Evolutionary conservation across 1,284 basidiomycete genomes (phyloP).

Genomic region (Entoloma clypeatum): DNA sequence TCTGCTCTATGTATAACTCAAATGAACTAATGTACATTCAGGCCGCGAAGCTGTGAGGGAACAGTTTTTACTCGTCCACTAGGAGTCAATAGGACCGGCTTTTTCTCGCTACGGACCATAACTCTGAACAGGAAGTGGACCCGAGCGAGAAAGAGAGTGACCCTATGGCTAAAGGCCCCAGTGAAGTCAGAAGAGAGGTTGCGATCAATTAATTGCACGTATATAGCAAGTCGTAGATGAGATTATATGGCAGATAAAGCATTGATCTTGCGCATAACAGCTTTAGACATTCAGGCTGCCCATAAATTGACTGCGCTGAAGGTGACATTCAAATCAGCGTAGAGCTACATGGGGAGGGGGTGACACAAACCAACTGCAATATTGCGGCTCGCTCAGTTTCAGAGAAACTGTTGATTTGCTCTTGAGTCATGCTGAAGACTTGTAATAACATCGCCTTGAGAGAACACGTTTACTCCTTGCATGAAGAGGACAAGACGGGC

Average conservation of each 20-base stretch:
- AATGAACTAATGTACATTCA: no score
- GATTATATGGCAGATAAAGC: neutral
- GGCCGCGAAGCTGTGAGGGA: no score
- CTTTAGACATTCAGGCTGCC: slow-evolving; percentile 26
- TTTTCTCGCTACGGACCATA: no score
- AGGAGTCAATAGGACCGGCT: no score
- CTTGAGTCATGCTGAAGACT: slow-evolving; percentile 80
- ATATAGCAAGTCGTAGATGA: no score
- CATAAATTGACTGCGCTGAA: slow-evolving; percentile 49
- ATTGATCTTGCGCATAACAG: neutral
- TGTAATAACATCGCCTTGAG: slow-evolving; percentile 77
- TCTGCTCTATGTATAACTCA: no score
- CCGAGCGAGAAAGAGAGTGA: no score
- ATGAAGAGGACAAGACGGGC: slow-evolving; percentile 6
- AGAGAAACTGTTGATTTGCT: slow-evolving; percentile 85
- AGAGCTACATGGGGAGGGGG: slow-evolving; percentile 2
- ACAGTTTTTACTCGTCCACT: no score
- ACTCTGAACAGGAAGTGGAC: no score
- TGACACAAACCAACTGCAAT: slow-evolving; percentile 66
- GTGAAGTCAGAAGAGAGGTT: no score
- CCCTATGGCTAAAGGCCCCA: no score
- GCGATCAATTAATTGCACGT: no score
- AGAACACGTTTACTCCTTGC: neutral
- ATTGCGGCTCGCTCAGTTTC: slow-evolving; percentile 84
- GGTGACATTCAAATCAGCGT: slow-evolving; percentile 1